A percentile compares a stretch with the other conserved stretches of the same genome.
Evolutionary conservation across 371 early-diverging fungal genomes (phyloP).

Genomic region (Mortierella sp.): DNA sequence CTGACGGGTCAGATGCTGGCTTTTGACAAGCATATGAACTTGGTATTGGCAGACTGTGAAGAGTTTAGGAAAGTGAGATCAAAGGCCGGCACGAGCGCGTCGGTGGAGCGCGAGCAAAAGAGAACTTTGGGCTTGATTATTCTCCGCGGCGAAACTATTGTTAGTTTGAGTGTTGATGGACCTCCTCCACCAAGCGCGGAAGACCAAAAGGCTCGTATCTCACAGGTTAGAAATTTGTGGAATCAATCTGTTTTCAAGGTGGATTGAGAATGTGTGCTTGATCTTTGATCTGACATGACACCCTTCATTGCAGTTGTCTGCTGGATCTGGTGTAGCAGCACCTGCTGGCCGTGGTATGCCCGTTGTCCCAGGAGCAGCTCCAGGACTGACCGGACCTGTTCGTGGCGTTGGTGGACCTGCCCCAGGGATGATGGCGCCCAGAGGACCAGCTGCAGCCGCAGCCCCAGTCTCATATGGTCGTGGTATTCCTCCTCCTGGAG

Average conservation of each 20-base stretch:
- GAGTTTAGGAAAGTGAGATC: conserved; percentile 92
- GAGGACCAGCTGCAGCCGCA: conserved; percentile 60
- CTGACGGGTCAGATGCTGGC: conserved; percentile 98
- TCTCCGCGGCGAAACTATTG: conserved; percentile 93
- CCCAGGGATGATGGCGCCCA: conserved; percentile 81
- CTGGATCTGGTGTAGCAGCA: conserved; percentile 82
- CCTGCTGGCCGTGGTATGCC: conserved; percentile 95
- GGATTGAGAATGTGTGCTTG: no score
- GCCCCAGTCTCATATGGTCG: conserved; percentile 84
- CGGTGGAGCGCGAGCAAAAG: conserved; percentile 75
- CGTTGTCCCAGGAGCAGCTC: conserved; percentile 69
- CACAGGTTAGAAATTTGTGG: conserved; percentile 23
- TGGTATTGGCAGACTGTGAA: conserved; percentile 96
- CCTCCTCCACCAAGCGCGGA: conserved; percentile 86
- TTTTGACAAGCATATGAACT: conserved; percentile 98
- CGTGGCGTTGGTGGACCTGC: conserved; percentile 95
- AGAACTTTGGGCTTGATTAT: conserved; percentile 94
- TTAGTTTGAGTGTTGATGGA: conserved; percentile 91
- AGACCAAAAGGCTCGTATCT: conserved; percentile 64
- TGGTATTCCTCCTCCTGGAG: conserved; percentile 62
- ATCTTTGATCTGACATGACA: conserved; percentile 4
- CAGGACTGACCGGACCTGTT: conserved; percentile 88
- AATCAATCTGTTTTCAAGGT: no score
- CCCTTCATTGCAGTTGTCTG: conserved; percentile 50
- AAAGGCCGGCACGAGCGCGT: conserved; percentile 55